Evolutionary conservation across 768 basidiomycete species (phyloP).

Genomic region (Brasilioporus rufonigricans): DNA sequence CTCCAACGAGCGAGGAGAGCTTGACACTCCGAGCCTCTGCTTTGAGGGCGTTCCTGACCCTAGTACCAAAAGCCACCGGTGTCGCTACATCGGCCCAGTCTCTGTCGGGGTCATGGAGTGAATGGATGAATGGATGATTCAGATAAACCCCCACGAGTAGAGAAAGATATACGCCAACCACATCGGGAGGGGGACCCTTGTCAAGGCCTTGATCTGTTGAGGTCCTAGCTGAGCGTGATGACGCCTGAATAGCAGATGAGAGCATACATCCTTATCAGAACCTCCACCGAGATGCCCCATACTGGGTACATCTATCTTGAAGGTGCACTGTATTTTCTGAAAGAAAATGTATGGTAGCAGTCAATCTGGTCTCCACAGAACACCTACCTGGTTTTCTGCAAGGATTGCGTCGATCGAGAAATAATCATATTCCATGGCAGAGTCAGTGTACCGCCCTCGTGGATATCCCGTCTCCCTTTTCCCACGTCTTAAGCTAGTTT

Average conservation of each 20-base stretch:
- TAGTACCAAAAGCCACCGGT: conserved; percentile 69
- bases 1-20: conserved; percentile 79
- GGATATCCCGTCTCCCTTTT: not conserved
- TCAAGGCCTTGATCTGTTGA: conserved; percentile 67
- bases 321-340: conserved; percentile 92
- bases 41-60: conserved; percentile 83
- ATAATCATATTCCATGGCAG: conserved; percentile 83
- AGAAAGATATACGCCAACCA: conserved; percentile 90
- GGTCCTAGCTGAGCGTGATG: conserved; percentile 6
- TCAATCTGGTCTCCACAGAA: not conserved
- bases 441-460: not conserved
- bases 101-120: conserved; percentile 36
- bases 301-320: conserved; percentile 78
- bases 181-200: conserved; percentile 81
- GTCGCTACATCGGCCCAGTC: conserved; percentile 90
- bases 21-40: conserved; percentile 87
- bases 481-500: not conserved
- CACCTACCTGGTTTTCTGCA: conserved; percentile 79
- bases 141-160: conserved; percentile 53
- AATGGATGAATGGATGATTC: not conserved
- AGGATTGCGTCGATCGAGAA: conserved; percentile 90
- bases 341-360: not conserved
- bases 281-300: conserved; percentile 91
- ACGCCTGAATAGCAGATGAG: not conserved
- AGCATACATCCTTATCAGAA: conserved; percentile 73